Evolutionary conservation across 805 yeast species (phyloP).

Genomic region (Yamadazyma kitorensis): DNA sequence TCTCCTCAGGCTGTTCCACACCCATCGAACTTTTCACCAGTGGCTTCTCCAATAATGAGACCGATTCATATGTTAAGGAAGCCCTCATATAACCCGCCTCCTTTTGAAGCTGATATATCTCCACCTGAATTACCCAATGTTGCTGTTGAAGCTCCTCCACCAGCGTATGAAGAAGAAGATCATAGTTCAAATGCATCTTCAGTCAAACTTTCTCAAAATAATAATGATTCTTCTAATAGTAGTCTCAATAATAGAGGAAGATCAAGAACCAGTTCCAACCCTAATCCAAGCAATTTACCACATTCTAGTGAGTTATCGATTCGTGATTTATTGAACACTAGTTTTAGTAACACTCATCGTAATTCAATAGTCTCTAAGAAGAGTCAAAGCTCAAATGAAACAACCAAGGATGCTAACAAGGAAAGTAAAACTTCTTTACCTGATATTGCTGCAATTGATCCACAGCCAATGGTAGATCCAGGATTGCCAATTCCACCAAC

Average conservation of each 20-base stretch:
- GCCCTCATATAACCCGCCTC: slow-evolving; percentile 63
- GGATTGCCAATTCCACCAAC: too few relatives aligned
- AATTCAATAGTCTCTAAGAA: slow-evolving; percentile 8
- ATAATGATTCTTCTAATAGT: background rate
- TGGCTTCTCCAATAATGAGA: slow-evolving; percentile 35
- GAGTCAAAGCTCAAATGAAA: slow-evolving; percentile 13
- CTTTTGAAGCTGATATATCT: slow-evolving; percentile 40
- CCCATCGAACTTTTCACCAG: slow-evolving; percentile 40
- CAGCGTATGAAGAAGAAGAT: slow-evolving; percentile 26
- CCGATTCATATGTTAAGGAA: slow-evolving; percentile 54
- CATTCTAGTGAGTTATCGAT: slow-evolving; percentile 3
- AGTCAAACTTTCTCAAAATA: background rate
- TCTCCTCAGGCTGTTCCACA: slow-evolving; percentile 68
- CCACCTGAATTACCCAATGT: slow-evolving; percentile 14
- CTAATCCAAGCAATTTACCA: background rate
- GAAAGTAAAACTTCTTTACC: too few relatives aligned
- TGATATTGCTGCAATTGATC: too few relatives aligned
- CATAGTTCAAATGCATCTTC: background rate
- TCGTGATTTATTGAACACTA: slow-evolving; percentile 11
- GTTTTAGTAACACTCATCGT: slow-evolving; percentile 6
- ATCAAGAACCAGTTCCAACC: slow-evolving; percentile 3
- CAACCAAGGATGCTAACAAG: background rate
- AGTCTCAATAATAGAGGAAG: slow-evolving; percentile 1
- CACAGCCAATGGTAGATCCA: too few relatives aligned
- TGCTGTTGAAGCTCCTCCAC: slow-evolving; percentile 20